Percentiles rank a stretch among this genome's conserved stretches.
phyloP scores from a whole-genome alignment of 2,329 filamentous ascomycete species.

The Macroventuria anomochaeta region DNA sequence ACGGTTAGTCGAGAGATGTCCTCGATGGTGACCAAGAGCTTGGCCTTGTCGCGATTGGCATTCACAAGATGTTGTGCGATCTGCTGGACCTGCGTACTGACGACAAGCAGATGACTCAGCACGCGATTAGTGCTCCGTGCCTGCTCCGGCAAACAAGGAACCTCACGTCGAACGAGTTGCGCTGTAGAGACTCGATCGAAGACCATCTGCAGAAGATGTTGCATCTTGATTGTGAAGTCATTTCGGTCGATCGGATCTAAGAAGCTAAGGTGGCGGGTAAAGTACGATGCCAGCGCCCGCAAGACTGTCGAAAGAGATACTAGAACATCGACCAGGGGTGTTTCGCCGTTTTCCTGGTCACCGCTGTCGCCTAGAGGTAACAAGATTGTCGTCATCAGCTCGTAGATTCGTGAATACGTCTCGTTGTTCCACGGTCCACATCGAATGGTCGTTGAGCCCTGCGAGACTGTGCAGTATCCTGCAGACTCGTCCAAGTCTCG shows the following conservation, averaged over 20 bases:
- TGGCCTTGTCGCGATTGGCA: slow-evolving; percentile 13
- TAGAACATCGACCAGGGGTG: slow-evolving; percentile 1
- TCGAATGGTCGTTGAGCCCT: slow-evolving; percentile 44
- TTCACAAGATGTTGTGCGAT: slow-evolving; percentile 41
- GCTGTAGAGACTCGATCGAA: slow-evolving; percentile 19
- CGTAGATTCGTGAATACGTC: slow-evolving; percentile 52
- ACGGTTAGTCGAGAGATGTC: slow-evolving; percentile 48
- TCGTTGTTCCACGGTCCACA: slow-evolving; percentile 65
- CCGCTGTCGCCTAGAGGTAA: slow-evolving; percentile 1
- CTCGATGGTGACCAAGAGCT: slow-evolving; percentile 43
- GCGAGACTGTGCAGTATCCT: slow-evolving; percentile 49
- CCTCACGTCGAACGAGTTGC: not conserved
- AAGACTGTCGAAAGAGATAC: slow-evolving; percentile 35
- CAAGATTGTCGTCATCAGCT: slow-evolving; percentile 21
- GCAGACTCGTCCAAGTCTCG: slow-evolving; percentile 54
- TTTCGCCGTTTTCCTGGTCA: not conserved
- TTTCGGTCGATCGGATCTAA: slow-evolving; percentile 61
- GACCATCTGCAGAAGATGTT: slow-evolving; percentile 49
- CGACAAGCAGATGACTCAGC: slow-evolving; percentile 40
- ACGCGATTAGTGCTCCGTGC: slow-evolving; percentile 17
- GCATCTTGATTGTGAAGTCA: slow-evolving; percentile 54
- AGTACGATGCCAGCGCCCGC: slow-evolving; percentile 58
- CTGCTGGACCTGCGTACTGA: slow-evolving; percentile 38
- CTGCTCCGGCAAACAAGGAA: not conserved
- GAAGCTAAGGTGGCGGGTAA: slow-evolving; percentile 58